Conservation (phyloP, 495 filamentous ascomycete genomes). For the Aspergillus avenaceus region DNA sequence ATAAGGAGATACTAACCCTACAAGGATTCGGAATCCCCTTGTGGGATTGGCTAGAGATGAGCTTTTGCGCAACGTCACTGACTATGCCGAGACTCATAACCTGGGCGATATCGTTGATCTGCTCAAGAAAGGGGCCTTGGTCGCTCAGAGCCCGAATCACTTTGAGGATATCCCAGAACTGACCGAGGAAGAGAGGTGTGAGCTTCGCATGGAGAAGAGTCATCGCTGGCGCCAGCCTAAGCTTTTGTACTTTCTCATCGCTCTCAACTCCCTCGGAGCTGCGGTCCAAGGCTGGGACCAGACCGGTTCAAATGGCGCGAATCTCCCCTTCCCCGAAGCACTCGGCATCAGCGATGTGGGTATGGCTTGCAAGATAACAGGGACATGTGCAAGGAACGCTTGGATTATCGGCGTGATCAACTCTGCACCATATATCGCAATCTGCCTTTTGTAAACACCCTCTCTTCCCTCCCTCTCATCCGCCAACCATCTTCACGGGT, state of each 20-base stretch:
- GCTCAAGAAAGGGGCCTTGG: conserved; percentile 58
- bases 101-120: conserved; percentile 46
- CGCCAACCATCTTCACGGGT: neutral
- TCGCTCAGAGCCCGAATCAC: conserved; percentile 56
- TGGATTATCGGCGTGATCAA: conserved; percentile 48
- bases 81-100: conserved; percentile 48
- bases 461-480: neutral
- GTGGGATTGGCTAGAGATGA: conserved; percentile 46
- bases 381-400: conserved; percentile 25
- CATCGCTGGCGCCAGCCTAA: conserved; percentile 63
- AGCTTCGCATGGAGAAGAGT: conserved; percentile 50
- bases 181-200: conserved; percentile 46
- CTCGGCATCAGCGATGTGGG: conserved; percentile 36
- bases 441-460: conserved; percentile 33
- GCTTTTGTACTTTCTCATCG: conserved; percentile 60
- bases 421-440: conserved; percentile 36
- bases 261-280: conserved; percentile 66
- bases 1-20: no score
- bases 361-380: no score
- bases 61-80: conserved; percentile 52
- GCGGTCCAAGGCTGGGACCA: conserved; percentile 66
- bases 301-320: conserved; percentile 71
- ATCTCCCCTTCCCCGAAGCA: conserved; percentile 56
- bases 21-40: no score
- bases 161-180: conserved; percentile 55